Evolutionary conservation across 495 filamentous ascomycete genomes (phyloP), one percentile per base, ranked within the genome.

Genomic region (Daldinia childiae): DNA sequence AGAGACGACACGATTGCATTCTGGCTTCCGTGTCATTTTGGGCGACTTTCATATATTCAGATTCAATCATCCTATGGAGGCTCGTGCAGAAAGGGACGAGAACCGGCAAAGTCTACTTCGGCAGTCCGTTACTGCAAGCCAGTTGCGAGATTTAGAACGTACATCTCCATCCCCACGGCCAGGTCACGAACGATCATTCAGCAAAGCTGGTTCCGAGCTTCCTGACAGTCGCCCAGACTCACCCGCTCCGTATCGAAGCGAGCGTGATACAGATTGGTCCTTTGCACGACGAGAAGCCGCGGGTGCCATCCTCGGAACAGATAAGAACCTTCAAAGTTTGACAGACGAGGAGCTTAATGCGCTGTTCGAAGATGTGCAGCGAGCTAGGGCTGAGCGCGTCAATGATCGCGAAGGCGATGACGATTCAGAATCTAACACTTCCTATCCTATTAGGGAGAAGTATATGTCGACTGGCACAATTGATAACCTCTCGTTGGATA

Each of bases 21-120:
- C 94, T 80, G 95, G 95, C 34, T 95, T 92, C 79, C 91, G 95
- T 29, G 92, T 99, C 48, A 99, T 99, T 54, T 82, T 99, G 9
- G 95, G 96, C 15, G 95, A 99, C 79, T 99, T 99, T 75, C 95
- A 99, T 77, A 99, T 99, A 62, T 99, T 98, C 80, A 87, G 95
- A 64, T 99, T 99, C 83, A 99, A 99, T 72, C 93, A 99, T 77
- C 95, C 95, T 1, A 90, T 97, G 83, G 95, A 99, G 81, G 95
- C 96, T 38, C 89, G 93, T 14, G 94, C 93, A 6, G 95, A 99
- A 79, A 84, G 96, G 59, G 94, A 94, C 14, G 93, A 97, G 72
- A 76, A 77, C 21, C 71, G 76, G 26, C 89, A 93, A 72, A 97
- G 93, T 74, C 81, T 95, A 8, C 82, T 99, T 60, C 89, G 95